Conservation (phyloP, 768 basidiomycete genomes). For the Fomitopsis serialis region DNA sequence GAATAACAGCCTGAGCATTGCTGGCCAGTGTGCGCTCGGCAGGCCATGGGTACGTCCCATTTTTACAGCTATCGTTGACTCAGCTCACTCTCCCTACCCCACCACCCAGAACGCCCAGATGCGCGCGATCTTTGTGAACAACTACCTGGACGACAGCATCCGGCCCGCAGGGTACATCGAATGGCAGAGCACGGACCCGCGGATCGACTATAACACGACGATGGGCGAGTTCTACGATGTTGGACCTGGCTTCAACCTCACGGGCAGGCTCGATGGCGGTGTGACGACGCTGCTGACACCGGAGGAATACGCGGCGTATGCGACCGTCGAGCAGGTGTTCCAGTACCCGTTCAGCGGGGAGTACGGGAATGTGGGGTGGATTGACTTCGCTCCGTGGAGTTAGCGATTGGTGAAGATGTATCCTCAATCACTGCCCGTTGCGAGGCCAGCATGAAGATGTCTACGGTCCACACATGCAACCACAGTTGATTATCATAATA, state of each 20-base stretch:
- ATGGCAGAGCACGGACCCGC: background rate
- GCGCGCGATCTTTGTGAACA: constrained; percentile 1
- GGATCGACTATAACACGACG: constrained; percentile 3
- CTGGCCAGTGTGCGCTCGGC: constrained; percentile 1
- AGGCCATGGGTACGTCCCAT: constrained; percentile 2
- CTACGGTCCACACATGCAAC: no score
- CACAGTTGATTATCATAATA: no score
- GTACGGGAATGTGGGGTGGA: background rate
- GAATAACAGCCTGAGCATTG: background rate
- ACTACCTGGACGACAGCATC: background rate
- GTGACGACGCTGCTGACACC: background rate
- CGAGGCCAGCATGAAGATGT: no score
- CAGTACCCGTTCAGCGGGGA: background rate
- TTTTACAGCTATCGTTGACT: background rate
- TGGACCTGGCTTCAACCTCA: constrained; percentile 3
- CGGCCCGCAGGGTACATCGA: background rate
- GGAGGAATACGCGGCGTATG: constrained; percentile 1
- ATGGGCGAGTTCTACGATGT: background rate
- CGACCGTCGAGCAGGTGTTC: background rate
- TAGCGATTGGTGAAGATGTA: no score
- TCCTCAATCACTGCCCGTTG: no score
- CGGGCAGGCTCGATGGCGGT: background rate
- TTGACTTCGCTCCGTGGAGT: background rate
- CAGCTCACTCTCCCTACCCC: background rate
- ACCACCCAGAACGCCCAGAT: background rate